These are phyloP conservation scores for Brettanomyces anomalus DNA, from an alignment of 805 yeast species.

Conservation along the genomic window DNA sequence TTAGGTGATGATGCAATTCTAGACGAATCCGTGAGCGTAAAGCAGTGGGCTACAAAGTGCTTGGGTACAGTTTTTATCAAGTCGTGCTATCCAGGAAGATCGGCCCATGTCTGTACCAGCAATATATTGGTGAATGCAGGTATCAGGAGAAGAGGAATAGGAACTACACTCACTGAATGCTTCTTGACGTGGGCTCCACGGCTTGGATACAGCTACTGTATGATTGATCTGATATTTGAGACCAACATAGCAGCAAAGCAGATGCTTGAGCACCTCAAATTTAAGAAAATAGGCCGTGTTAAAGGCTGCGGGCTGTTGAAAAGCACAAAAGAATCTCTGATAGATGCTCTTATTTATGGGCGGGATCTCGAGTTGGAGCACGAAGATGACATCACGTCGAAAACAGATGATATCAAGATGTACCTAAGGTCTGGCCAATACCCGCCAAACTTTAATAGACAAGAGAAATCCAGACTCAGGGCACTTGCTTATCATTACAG, in stretches of 20 bases:
- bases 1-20: slow-evolving; percentile 60
- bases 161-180: slow-evolving; percentile 74
- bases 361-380: slow-evolving; percentile 53
- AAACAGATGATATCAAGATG: slow-evolving; percentile 61
- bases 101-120: slow-evolving; percentile 88
- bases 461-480: slow-evolving; percentile 81
- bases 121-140: slow-evolving; percentile 88
- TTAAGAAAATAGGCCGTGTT: slow-evolving; percentile 69
- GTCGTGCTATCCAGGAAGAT: slow-evolving; percentile 88
- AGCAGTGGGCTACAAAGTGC: slow-evolving; percentile 90
- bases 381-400: slow-evolving; percentile 17
- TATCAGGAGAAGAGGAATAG: slow-evolving; percentile 86
- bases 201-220: slow-evolving; percentile 76
- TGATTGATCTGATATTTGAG: slow-evolving; percentile 82
- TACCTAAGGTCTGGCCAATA: slow-evolving; percentile 80
- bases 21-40: slow-evolving; percentile 29
- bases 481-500: slow-evolving; percentile 72
- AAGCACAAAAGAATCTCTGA: slow-evolving; percentile 67
- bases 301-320: slow-evolving; percentile 85
- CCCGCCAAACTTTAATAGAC: slow-evolving; percentile 74
- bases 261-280: slow-evolving; percentile 68
- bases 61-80: slow-evolving; percentile 79
- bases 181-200: slow-evolving; percentile 86
- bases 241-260: slow-evolving; percentile 76
- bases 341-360: slow-evolving; percentile 82